These are phyloP conservation scores for Nicotiana tabacum DNA, from an alignment of 257 asterid genomes.

Conservation along the genomic window DNA sequence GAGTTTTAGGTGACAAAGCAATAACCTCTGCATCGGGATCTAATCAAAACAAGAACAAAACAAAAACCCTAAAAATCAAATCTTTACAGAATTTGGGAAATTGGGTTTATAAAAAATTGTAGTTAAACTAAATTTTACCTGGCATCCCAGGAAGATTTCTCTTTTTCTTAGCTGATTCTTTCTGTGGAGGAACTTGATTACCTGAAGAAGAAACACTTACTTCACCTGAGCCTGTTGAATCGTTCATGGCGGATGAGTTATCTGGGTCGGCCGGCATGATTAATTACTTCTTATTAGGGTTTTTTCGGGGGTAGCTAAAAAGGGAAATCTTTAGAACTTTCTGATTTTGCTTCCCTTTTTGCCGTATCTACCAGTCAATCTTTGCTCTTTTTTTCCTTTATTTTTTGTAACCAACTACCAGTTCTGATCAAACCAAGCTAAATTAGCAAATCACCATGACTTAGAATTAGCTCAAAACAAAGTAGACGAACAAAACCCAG, in stretches of 20 bases:
- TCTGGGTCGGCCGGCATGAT: conserved; percentile 17
- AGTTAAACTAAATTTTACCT: conserved; percentile 35
- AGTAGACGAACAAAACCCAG: not conserved
- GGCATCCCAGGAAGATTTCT: conserved; percentile 94
- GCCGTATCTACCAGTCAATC: conserved; percentile 17
- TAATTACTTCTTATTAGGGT: not conserved
- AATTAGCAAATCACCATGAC: conserved; percentile 11
- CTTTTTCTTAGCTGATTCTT: conserved; percentile 55
- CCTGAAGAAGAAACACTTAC: conserved; percentile 37
- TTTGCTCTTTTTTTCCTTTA: not conserved
- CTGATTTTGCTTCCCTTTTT: not conserved
- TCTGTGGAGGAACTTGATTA: conserved; percentile 28
- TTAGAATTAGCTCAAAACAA: not conserved
- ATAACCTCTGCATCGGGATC: conserved; percentile 93
- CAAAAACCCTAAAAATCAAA: not conserved
- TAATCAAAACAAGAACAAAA: conserved; percentile 17
- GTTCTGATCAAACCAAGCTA: conserved; percentile 14
- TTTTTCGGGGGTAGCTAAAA: conserved; percentile 3
- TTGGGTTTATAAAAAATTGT: not conserved
- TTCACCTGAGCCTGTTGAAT: conserved; percentile 42
- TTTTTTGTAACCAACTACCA: conserved; percentile 15
- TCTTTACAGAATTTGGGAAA: not conserved
- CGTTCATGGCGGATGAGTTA: conserved; percentile 38
- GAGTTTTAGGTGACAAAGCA: conserved; percentile 64
- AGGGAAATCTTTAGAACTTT: conserved; percentile 5